A percentile compares a stretch with the other conserved stretches of the same genome.
Evolutionary conservation across 2,329 filamentous ascomycete species (phyloP).

Genomic region (Aspergillus hortae): DNA sequence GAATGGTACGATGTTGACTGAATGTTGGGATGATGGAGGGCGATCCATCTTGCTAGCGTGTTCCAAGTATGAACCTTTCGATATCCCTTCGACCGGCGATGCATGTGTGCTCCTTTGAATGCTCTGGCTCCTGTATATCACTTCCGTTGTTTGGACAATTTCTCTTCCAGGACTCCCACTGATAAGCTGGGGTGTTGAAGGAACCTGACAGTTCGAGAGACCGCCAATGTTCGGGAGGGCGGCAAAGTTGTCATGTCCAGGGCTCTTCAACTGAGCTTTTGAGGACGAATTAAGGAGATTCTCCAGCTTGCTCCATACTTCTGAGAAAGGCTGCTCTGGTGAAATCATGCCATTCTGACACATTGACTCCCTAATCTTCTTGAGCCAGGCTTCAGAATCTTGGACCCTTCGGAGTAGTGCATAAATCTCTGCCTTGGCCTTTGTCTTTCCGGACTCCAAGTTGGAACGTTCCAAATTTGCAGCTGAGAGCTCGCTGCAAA

Average conservation of each 20-base stretch:
- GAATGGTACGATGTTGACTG: conserved; percentile 30
- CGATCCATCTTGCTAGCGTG: not conserved
- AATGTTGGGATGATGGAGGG: conserved; percentile 5
- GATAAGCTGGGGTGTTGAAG: conserved; percentile 1
- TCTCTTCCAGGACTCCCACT: not conserved
- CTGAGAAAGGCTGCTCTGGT: conserved; percentile 14
- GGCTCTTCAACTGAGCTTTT: not conserved
- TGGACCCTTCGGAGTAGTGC: conserved; percentile 22
- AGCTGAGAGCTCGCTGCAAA: conserved; percentile 10
- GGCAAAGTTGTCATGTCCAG: not conserved
- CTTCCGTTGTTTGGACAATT: conserved; percentile 14
- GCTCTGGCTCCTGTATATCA: conserved; percentile 17
- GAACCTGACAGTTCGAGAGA: not conserved
- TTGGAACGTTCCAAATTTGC: conserved; percentile 11
- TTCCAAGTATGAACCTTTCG: not conserved
- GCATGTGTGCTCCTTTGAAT: conserved; percentile 10
- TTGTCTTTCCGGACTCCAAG: conserved; percentile 19
- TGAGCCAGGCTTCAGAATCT: conserved; percentile 22
- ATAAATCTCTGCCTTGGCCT: conserved; percentile 22
- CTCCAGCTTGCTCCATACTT: conserved; percentile 20
- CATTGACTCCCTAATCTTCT: conserved; percentile 18
- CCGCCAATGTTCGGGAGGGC: not conserved
- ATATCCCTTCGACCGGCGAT: conserved; percentile 4
- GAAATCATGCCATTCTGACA: conserved; percentile 12
- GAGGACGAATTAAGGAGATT: conserved; percentile 5